phyloP scores from a whole-genome alignment of 108 stramenopile genomes.

The Pseudonitzschia multiseries region DNA sequence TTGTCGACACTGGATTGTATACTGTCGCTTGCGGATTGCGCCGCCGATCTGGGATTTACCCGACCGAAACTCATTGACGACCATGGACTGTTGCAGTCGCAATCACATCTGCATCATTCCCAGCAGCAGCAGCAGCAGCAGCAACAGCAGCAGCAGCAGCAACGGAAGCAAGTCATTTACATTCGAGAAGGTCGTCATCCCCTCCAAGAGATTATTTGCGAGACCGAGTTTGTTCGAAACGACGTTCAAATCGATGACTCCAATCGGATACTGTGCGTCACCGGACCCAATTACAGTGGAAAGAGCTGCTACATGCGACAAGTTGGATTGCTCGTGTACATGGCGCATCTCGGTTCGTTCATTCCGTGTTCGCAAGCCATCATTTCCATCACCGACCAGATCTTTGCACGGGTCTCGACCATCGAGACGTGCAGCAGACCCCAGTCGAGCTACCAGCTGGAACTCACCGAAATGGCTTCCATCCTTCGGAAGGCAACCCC shows the following conservation, averaged over 20 bases:
- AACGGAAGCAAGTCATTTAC: conserved; percentile 42
- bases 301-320: conserved; percentile 93
- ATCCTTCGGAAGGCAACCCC: conserved; percentile 69
- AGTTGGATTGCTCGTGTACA: conserved; percentile 86
- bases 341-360: conserved; percentile 92
- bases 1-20: conserved; percentile 89
- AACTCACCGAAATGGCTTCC: conserved; percentile 86
- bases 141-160: background rate
- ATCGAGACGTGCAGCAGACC: conserved; percentile 92
- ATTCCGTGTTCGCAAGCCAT: conserved; percentile 84
- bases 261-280: conserved; percentile 77
- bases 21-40: conserved; percentile 81
- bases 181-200: conserved; percentile 93
- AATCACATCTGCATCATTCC: background rate
- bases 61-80: conserved; percentile 63
- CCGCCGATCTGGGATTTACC: conserved; percentile 80
- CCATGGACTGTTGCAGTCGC: background rate
- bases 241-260: conserved; percentile 66
- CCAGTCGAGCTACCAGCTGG: conserved; percentile 92
- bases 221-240: conserved; percentile 86
- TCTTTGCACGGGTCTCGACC: conserved; percentile 84
- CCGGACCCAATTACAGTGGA: conserved; percentile 94
- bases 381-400: conserved; percentile 87
- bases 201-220: conserved; percentile 91
- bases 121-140: background rate